These are phyloP conservation scores for Fusarium succisae DNA, from an alignment of 2,329 filamentous ascomycete genomes.

Conservation along the genomic window DNA sequence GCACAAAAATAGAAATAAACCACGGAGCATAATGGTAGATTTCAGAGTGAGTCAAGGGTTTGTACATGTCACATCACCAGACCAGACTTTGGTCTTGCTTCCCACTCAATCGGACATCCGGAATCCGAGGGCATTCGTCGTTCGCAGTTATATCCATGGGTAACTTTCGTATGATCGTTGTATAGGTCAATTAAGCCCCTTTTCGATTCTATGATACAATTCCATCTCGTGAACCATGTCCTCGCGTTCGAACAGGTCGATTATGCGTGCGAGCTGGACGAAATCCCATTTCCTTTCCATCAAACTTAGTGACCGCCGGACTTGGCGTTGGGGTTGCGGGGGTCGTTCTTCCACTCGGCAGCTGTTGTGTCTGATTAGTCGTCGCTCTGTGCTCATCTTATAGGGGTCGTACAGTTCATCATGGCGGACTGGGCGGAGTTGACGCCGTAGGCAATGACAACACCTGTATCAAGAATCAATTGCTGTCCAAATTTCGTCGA, in stretches of 20 bases:
- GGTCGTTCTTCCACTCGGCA: constrained; percentile 97
- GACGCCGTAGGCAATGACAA: constrained; percentile 89
- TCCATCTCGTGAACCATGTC: constrained; percentile 42
- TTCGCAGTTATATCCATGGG: neutral
- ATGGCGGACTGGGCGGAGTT: constrained; percentile 83
- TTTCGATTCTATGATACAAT: constrained; percentile 56
- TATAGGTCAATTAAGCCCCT: constrained; percentile 48
- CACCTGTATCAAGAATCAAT: constrained; percentile 62
- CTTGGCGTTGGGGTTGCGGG: constrained; percentile 78
- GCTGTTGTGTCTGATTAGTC: constrained; percentile 61
- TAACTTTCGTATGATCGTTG: constrained; percentile 29
- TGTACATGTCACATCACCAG: constrained; percentile 8
- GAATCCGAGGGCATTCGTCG: neutral
- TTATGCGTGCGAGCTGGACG: constrained; percentile 37
- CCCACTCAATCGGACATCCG: constrained; percentile 3
- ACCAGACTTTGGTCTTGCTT: neutral
- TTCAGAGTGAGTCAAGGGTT: constrained; percentile 83
- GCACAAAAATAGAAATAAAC: constrained; percentile 85
- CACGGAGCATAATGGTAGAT: constrained; percentile 71
- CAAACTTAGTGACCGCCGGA: constrained; percentile 55
- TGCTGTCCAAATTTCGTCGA: constrained; percentile 26
- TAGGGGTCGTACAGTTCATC: constrained; percentile 71
- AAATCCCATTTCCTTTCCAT: constrained; percentile 36
- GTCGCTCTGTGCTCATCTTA: constrained; percentile 13
- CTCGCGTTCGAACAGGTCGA: constrained; percentile 41